phyloP scores from a whole-genome alignment of 768 basidiomycete species.

The Boletus sp. region DNA sequence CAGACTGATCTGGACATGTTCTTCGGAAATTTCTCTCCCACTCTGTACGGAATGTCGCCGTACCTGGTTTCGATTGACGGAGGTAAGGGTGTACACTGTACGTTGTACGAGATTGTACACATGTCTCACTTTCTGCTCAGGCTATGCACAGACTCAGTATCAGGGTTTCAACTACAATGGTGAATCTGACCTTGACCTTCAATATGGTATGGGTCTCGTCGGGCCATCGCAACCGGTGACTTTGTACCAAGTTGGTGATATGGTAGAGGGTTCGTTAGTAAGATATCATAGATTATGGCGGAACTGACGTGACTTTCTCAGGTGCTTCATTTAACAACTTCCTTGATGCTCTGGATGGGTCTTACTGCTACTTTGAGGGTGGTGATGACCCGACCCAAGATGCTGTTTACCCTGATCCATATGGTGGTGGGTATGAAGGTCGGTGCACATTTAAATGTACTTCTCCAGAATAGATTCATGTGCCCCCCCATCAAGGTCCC shows the following conservation, averaged over 20 bases:
- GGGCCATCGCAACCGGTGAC: conserved; percentile 24
- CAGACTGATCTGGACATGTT: conserved; percentile 30
- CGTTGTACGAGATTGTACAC: background rate
- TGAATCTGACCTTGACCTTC: conserved; percentile 33
- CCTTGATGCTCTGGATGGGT: conserved; percentile 34
- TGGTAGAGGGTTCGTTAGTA: conserved; percentile 21
- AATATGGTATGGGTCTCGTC: conserved; percentile 29
- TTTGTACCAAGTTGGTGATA: conserved; percentile 31
- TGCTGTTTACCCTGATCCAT: conserved; percentile 24
- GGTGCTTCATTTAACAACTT: conserved; percentile 34
- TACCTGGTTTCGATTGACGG: conserved; percentile 32
- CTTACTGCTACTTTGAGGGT: conserved; percentile 35
- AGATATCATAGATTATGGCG: background rate
- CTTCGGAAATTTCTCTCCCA: conserved; percentile 26
- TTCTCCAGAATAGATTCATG: background rate
- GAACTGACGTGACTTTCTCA: conserved; percentile 1
- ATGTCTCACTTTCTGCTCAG: conserved; percentile 10
- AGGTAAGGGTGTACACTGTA: conserved; percentile 12
- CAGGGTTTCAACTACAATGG: conserved; percentile 26
- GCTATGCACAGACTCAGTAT: conserved; percentile 27
- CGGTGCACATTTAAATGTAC: background rate
- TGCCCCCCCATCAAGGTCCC: conserved; percentile 14
- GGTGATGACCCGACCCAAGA: conserved; percentile 32
- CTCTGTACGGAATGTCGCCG: conserved; percentile 23
- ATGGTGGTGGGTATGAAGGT: conserved; percentile 23